A percentile compares a stretch with the other conserved stretches of the same genome.
These are phyloP conservation scores for Phytophthora fragariae DNA, from an alignment of 352 stramenopile genomes.

Conservation along the genomic window DNA sequence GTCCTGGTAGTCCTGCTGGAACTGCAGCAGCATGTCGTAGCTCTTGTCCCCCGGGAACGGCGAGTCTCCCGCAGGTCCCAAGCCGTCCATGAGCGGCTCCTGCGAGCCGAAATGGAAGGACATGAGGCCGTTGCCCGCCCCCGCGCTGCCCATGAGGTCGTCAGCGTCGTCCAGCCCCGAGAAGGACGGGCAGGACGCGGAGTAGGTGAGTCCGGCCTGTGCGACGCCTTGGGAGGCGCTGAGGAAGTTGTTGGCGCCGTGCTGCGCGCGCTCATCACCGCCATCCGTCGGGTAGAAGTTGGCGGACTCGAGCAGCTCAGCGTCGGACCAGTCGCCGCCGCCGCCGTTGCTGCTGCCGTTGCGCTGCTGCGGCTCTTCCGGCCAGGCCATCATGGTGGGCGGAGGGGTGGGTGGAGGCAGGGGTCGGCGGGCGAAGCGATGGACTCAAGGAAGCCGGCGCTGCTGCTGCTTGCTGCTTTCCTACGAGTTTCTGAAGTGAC, in stretches of 20 bases:
- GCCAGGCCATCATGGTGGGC: conserved; percentile 46
- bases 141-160: conserved; percentile 55
- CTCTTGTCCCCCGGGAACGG: conserved; percentile 43
- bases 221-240: conserved; percentile 11
- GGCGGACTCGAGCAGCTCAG: conserved; percentile 34
- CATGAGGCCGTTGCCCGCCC: conserved; percentile 35
- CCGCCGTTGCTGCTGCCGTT: conserved; percentile 1
- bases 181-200: conserved; percentile 79
- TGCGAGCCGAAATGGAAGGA: conserved; percentile 28
- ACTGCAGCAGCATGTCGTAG: conserved; percentile 69
- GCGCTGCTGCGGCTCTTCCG: conserved; percentile 37
- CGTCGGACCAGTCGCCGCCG: conserved; percentile 29
- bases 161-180: conserved; percentile 67
- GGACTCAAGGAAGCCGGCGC: background rate
- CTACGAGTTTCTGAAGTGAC: conserved; percentile 41
- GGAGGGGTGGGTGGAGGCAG: background rate
- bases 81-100: conserved; percentile 37
- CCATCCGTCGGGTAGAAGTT: conserved; percentile 28
- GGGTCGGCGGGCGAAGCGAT: background rate
- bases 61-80: conserved; percentile 2
- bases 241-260: conserved; percentile 38
- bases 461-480: conserved; percentile 5
- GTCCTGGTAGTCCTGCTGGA: conserved; percentile 64
- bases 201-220: conserved; percentile 57
- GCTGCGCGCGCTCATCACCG: conserved; percentile 40